Conservation (phyloP, 306 rosid genomes). For the Vachellia collinsii region DNA sequence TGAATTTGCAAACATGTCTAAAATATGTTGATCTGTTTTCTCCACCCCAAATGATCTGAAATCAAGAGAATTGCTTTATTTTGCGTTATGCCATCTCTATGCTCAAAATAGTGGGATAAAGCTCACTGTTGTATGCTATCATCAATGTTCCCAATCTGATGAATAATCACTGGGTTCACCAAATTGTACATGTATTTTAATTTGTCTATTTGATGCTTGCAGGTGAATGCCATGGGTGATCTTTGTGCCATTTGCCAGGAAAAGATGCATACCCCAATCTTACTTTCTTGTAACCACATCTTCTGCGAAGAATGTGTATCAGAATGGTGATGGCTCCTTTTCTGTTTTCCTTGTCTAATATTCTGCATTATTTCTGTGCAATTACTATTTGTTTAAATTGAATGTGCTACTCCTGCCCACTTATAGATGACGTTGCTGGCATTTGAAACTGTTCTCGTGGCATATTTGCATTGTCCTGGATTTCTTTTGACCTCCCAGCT, state of each 20-base stretch:
- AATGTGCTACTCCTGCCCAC: background rate
- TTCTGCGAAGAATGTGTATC: slow-evolving; percentile 99
- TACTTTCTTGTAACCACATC: slow-evolving; percentile 93
- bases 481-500: background rate
- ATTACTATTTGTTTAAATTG: slow-evolving; percentile 16
- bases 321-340: slow-evolving; percentile 71
- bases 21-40: slow-evolving; percentile 2
- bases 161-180: slow-evolving; percentile 4
- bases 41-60: background rate
- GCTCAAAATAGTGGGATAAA: background rate
- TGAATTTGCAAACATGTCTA: background rate
- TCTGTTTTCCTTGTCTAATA: slow-evolving; percentile 14
- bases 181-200: slow-evolving; percentile 30
- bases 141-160: background rate
- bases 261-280: slow-evolving; percentile 95
- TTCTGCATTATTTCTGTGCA: background rate
- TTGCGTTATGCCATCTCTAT: background rate
- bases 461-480: slow-evolving; percentile 3
- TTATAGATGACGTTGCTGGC: background rate
- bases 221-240: slow-evolving; percentile 93
- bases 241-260: slow-evolving; percentile 99
- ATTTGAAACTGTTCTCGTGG: background rate
- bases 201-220: slow-evolving; percentile 41
- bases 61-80: background rate
- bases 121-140: background rate